These are phyloP conservation scores for Debaryomycetaceae sp. DNA, from an alignment of 1,139 yeast species.

Conservation along the genomic window DNA sequence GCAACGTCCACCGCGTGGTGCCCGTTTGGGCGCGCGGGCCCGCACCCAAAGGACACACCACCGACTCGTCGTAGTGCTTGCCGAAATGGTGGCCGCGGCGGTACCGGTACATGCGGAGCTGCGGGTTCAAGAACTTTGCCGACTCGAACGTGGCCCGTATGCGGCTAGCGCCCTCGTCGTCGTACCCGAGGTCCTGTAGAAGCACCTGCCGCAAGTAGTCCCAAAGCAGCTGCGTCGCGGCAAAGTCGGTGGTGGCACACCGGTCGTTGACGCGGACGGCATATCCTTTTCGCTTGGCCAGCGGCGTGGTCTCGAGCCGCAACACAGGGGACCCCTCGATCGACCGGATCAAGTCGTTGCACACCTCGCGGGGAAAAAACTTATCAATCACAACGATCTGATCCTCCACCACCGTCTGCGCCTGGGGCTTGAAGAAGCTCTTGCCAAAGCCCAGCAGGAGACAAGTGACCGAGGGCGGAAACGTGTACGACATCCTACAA, in stretches of 20 bases:
- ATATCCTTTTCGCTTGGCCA: slow-evolving; percentile 46
- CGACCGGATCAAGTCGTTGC: slow-evolving; percentile 40
- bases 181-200: slow-evolving; percentile 25
- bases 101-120: slow-evolving; percentile 55
- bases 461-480: slow-evolving; percentile 23
- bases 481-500: slow-evolving; percentile 1
- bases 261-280: slow-evolving; percentile 62
- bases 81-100: slow-evolving; percentile 58
- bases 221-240: slow-evolving; percentile 44
- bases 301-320: slow-evolving; percentile 45
- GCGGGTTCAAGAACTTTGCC: slow-evolving; percentile 55
- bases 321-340: slow-evolving; percentile 24
- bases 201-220: slow-evolving; percentile 32
- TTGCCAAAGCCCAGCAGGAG: slow-evolving; percentile 18
- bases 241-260: slow-evolving; percentile 34
- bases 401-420: slow-evolving; percentile 26
- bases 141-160: slow-evolving; percentile 23
- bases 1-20: slow-evolving; percentile 54
- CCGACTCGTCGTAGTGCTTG: slow-evolving; percentile 61
- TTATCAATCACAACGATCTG: slow-evolving; percentile 48
- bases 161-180: slow-evolving; percentile 24
- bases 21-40: slow-evolving; percentile 26
- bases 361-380: slow-evolving; percentile 39
- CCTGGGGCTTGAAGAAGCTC: slow-evolving; percentile 30
- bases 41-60: slow-evolving; percentile 24